phyloP scores from a whole-genome alignment of 164 flowering plant species.

The Vitis labrusca region DNA sequence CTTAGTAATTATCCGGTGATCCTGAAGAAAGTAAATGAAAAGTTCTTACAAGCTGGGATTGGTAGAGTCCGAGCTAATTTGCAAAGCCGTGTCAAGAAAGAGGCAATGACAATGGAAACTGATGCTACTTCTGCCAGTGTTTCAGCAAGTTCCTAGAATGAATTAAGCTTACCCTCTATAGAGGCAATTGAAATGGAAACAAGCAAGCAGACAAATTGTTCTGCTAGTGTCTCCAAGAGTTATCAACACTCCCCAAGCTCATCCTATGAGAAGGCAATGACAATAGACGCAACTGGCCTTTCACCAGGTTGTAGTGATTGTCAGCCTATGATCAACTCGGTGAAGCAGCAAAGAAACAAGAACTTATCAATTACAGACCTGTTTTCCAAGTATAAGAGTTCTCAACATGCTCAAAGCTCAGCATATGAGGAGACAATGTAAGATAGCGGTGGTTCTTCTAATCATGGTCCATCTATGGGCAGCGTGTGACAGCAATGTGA shows the following conservation, averaged over 20 bases:
- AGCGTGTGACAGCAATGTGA: constrained; percentile 5
- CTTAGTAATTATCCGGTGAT: constrained; percentile 70
- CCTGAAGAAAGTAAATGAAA: constrained; percentile 87
- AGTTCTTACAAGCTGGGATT: constrained; percentile 76
- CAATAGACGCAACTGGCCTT: constrained; percentile 7
- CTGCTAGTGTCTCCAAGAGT: neutral
- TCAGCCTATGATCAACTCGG: constrained; percentile 8
- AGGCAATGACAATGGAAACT: constrained; percentile 47
- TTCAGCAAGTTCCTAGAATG: neutral
- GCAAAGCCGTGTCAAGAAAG: constrained; percentile 87
- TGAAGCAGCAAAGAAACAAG: constrained; percentile 11
- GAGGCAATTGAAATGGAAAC: constrained; percentile 8
- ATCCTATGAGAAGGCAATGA: constrained; percentile 9
- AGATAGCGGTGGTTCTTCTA: constrained; percentile 17
- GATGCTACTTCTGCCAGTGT: neutral
- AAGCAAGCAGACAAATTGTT: neutral
- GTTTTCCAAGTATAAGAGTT: constrained; percentile 35
- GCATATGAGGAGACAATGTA: constrained; percentile 10
- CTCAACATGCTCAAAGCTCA: constrained; percentile 12
- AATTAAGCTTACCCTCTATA: neutral
- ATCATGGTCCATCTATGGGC: constrained; percentile 10
- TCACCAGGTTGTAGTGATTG: constrained; percentile 5
- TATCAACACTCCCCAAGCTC: neutral
- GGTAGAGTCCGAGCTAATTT: constrained; percentile 80
- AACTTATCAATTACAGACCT: constrained; percentile 27